Evolutionary conservation across 225 moss, liverwort and hornwort genomes (phyloP).

Genomic region (Marchantia polymorpha): DNA sequence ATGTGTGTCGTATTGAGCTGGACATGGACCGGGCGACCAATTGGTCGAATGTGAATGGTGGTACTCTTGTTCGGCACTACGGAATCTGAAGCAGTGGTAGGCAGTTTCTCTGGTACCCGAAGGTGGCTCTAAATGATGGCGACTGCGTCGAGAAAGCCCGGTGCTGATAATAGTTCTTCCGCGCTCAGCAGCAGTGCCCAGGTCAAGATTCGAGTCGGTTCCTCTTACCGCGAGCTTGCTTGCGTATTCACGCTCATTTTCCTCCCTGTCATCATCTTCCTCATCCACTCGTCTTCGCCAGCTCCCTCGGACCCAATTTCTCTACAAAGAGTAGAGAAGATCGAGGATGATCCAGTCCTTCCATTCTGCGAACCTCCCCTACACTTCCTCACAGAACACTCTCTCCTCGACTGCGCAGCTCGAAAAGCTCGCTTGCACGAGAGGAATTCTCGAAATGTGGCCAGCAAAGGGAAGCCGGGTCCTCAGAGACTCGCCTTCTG

Average conservation of each 20-base stretch:
- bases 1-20: no score
- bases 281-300: background rate
- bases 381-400: background rate
- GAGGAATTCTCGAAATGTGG: background rate
- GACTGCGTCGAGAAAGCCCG: no score
- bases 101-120: no score
- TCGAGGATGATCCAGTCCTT: background rate
- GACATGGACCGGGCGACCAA: no score
- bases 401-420: conserved; percentile 28
- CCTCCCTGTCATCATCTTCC: background rate
- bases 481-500: conserved; percentile 40
- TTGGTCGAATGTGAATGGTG: no score
- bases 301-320: background rate
- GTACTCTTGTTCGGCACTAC: no score
- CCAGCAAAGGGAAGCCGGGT: no score
- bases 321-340: background rate
- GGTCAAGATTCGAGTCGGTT: background rate
- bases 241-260: background rate
- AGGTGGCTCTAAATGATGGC: no score
- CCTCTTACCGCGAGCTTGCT: background rate
- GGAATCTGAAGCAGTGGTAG: no score
- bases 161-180: no score
- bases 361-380: conserved; percentile 5
- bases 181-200: no score
- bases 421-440: background rate